phyloP scores from a whole-genome alignment of 2,329 filamentous ascomycete species.

The Rutstroemia sp. region DNA sequence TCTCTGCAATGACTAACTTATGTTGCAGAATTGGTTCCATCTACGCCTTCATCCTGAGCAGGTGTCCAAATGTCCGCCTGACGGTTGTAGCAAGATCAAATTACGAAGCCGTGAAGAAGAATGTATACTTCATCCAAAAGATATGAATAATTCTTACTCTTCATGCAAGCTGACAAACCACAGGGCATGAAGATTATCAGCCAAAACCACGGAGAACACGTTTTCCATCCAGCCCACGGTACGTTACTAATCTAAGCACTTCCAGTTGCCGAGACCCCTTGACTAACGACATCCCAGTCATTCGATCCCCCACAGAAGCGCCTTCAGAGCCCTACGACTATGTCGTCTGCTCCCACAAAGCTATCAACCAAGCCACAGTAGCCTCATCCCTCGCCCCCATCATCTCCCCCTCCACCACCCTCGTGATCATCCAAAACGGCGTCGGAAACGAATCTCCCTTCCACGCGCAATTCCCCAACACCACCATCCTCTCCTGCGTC shows the following conservation, averaged over 20 bases:
- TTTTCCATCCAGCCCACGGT: slow-evolving; percentile 40
- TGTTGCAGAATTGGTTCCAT: slow-evolving; percentile 45
- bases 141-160: slow-evolving; percentile 16
- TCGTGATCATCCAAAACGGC: slow-evolving; percentile 55
- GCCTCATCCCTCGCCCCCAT: slow-evolving; percentile 30
- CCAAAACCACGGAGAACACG: slow-evolving; percentile 47
- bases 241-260: background rate
- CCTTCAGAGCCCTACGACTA: slow-evolving; percentile 43
- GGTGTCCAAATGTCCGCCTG: slow-evolving; percentile 38
- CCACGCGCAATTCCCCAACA: slow-evolving; percentile 37
- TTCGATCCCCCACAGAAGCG: slow-evolving; percentile 40
- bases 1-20: background rate
- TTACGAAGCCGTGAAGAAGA: slow-evolving; percentile 44
- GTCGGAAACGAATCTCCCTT: slow-evolving; percentile 52
- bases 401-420: slow-evolving; percentile 38
- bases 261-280: background rate
- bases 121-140: slow-evolving; percentile 32
- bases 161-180: background rate
- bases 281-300: slow-evolving; percentile 29
- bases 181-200: slow-evolving; percentile 44
- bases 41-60: slow-evolving; percentile 46
- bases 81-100: slow-evolving; percentile 56
- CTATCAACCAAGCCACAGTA: slow-evolving; percentile 35
- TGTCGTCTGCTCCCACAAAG: slow-evolving; percentile 49
- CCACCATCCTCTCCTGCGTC: slow-evolving; percentile 47